Evolutionary conservation across 257 asterid species (phyloP).

Genomic region (Catharanthus roseus): DNA sequence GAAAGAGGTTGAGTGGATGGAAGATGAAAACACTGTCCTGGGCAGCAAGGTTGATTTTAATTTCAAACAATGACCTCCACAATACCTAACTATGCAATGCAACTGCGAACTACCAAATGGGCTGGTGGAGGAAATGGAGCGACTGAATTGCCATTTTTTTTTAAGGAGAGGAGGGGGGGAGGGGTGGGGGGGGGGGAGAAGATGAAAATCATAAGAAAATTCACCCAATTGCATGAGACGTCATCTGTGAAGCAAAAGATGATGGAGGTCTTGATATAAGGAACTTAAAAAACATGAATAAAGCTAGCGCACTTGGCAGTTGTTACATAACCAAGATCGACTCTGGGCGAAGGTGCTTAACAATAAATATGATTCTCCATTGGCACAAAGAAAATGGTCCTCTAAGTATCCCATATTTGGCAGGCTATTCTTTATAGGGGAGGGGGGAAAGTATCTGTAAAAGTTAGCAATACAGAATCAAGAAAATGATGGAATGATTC

Average conservation of each 20-base stretch:
- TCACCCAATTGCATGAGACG: not conserved
- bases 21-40: not conserved
- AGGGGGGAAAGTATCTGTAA: no score
- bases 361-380: no score
- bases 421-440: no score
- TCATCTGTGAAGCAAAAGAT: not conserved
- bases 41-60: not conserved
- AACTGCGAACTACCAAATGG: not conserved
- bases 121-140: not conserved
- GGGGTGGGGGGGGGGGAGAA: no score
- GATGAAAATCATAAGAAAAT: not conserved
- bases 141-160: not conserved
- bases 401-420: no score
- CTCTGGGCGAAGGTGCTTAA: not conserved
- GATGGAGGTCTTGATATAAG: not conserved
- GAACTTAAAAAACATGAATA: no score
- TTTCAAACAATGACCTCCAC: not conserved
- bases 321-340: not conserved
- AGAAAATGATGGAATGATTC: no score
- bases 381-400: no score
- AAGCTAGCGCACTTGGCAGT: not conserved
- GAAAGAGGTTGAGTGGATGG: not conserved
- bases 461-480: no score
- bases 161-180: no score
- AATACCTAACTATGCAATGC: not conserved